Evolutionary conservation across 2,329 filamentous ascomycete species (phyloP).

Genomic region (Colletotrichum sp.): DNA sequence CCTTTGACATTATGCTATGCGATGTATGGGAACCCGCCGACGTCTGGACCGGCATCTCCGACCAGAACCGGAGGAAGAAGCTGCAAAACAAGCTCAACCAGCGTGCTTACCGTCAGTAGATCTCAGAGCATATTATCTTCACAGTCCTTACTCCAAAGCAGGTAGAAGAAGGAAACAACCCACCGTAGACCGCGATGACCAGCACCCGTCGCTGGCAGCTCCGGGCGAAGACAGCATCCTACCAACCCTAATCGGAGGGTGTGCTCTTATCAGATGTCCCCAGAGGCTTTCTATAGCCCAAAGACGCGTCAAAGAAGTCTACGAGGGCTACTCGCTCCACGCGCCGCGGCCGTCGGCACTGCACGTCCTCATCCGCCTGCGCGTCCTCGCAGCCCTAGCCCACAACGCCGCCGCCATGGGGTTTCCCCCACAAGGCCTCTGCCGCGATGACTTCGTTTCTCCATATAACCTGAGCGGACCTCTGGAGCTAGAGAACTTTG

Average conservation of each 20-base stretch:
- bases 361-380: slow-evolving; percentile 8
- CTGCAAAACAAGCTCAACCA: slow-evolving; percentile 12
- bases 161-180: not conserved
- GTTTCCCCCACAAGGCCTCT: slow-evolving; percentile 8
- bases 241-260: not conserved
- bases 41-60: not conserved
- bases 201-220: not conserved
- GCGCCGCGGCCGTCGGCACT: not conserved
- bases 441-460: not conserved
- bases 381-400: slow-evolving; percentile 15
- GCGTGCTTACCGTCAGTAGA: not conserved
- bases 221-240: not conserved
- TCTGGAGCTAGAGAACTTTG: not conserved
- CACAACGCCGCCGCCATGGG: slow-evolving; percentile 11
- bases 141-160: not conserved
- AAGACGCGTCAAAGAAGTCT: not conserved
- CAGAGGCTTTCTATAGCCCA: not conserved
- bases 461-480: not conserved
- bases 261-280: not conserved
- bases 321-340: slow-evolving; percentile 1
- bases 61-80: not conserved
- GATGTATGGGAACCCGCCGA: not conserved
- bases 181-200: not conserved
- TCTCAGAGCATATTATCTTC: rapidly evolving
- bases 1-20: not conserved